Conservation (phyloP, 306 rosid genomes). For the Vicia faba region DNA sequence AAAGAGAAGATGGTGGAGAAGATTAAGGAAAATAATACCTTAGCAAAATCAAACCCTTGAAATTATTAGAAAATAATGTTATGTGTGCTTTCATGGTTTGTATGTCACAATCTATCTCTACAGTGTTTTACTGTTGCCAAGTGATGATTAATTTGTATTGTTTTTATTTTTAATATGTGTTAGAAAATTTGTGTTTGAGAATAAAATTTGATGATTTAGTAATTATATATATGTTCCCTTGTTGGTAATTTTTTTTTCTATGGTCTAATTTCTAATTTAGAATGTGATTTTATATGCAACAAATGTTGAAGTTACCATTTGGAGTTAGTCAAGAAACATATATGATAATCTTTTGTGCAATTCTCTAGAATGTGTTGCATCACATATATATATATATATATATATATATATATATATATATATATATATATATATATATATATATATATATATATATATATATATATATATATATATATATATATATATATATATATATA, state of each 20-base stretch:
- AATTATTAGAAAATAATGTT: not conserved
- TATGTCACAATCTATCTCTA: constrained; percentile 14
- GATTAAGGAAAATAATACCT: constrained; percentile 41
- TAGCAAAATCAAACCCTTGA: constrained; percentile 24
- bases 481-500: not conserved
- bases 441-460: not conserved
- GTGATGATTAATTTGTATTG: not conserved
- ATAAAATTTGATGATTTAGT: constrained; percentile 19
- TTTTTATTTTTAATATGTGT: not conserved
- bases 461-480: not conserved
- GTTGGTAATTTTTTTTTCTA: constrained; percentile 46
- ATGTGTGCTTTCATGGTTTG: constrained; percentile 25
- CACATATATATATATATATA: not conserved
- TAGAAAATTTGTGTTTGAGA: not conserved
- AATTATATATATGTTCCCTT: constrained; percentile 52
- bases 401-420: not conserved
- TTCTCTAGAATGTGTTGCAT: not conserved
- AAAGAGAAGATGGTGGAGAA: constrained; percentile 59
- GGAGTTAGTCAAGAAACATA: constrained; percentile 20
- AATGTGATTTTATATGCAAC: constrained; percentile 12
- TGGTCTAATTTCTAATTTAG: not conserved
- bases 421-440: not conserved
- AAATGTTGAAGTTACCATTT: constrained; percentile 7
- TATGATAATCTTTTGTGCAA: constrained; percentile 18
- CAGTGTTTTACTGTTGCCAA: too few species aligned